Conservation (phyloP, 306 rosid genomes). For the Corylus heterophylla region DNA sequence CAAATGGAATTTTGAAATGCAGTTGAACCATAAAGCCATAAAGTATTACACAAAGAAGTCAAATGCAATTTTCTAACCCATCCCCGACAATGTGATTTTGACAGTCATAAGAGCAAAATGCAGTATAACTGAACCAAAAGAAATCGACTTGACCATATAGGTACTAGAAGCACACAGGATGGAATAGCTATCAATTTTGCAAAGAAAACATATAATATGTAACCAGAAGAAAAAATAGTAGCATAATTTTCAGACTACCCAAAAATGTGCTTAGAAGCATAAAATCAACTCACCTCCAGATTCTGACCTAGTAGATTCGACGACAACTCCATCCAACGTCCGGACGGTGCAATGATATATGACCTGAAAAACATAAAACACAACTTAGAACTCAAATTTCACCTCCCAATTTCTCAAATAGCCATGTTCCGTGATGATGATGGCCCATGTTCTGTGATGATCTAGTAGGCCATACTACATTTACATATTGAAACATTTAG, state of each 20-base stretch:
- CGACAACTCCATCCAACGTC: constrained; percentile 87
- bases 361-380: constrained; percentile 51
- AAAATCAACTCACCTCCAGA: constrained; percentile 65
- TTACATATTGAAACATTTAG: not conserved
- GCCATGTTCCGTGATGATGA: constrained; percentile 8
- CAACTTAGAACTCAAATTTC: not conserved
- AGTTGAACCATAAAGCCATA: not conserved
- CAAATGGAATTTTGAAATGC: not conserved
- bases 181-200: not conserved
- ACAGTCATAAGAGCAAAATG: not conserved
- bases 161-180: not conserved
- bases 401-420: not conserved
- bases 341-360: constrained; percentile 78
- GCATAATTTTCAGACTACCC: not conserved
- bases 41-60: not conserved
- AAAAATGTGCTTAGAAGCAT: constrained; percentile 12
- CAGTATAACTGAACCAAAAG: not conserved
- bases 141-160: not conserved
- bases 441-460: not conserved
- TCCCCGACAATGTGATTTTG: not conserved
- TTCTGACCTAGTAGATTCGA: constrained; percentile 73
- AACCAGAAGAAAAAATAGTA: not conserved
- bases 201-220: not conserved
- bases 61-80: not conserved
- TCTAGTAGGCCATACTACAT: too few relatives aligned